Percentiles rank a stretch among this genome's conserved stretches.
Conservation (phyloP, 257 asterid genomes). For the Penstemon newberryi region DNA sequence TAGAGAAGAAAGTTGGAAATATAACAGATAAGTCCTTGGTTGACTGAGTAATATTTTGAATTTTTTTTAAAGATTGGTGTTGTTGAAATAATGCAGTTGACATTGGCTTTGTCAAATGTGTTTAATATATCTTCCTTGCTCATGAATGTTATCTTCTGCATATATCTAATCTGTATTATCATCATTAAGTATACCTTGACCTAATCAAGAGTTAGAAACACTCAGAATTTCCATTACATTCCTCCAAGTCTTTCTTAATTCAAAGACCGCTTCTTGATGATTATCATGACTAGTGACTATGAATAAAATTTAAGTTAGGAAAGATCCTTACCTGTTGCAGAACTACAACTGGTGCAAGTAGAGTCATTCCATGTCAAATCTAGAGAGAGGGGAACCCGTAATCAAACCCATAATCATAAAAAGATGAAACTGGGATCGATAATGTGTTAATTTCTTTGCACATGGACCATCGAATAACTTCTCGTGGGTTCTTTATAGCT, state of each 20-base stretch:
- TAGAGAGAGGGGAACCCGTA: conserved; percentile 13
- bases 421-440: conserved; percentile 29
- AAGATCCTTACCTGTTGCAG: conserved; percentile 34
- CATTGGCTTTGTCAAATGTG: conserved; percentile 27
- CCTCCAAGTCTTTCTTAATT: too few species aligned
- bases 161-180: not conserved
- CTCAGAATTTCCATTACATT: not conserved
- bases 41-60: not conserved
- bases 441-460: conserved; percentile 21
- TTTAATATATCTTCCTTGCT: conserved; percentile 4
- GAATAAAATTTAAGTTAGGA: not conserved
- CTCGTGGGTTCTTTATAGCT: not conserved
- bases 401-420: not conserved
- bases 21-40: not conserved
- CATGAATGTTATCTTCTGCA: conserved; percentile 10
- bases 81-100: conserved; percentile 6
- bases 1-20: conserved; percentile 8
- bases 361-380: conserved; percentile 35
- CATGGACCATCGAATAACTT: not conserved
- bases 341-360: conserved; percentile 34
- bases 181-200: conserved; percentile 19
- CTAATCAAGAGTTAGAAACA: conserved; percentile 19
- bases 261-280: conserved; percentile 7
- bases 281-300: not conserved
- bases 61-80: too few species aligned